Evolutionary conservation across 352 stramenopile species (phyloP).

Genomic region (Pythium myriotylum): DNA sequence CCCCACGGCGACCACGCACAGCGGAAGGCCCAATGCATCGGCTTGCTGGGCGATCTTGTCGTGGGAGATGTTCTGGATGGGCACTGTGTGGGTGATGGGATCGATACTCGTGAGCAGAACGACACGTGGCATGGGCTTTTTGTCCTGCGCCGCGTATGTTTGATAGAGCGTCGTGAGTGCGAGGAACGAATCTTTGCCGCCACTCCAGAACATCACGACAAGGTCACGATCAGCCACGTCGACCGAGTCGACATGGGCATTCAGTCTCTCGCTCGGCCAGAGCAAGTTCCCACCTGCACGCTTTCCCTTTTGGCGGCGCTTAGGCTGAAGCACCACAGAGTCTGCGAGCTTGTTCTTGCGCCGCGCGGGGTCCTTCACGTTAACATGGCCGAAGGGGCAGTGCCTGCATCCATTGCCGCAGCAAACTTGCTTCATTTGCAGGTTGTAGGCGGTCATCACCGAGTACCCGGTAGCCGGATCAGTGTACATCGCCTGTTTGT

Average conservation of each 20-base stretch:
- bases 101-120: constrained; percentile 90
- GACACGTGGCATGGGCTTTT: constrained; percentile 49
- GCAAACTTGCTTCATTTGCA: constrained; percentile 79
- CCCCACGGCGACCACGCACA: constrained; percentile 75
- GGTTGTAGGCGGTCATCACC: constrained; percentile 86
- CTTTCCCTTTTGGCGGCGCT: constrained; percentile 31
- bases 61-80: constrained; percentile 83
- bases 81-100: constrained; percentile 64
- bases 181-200: constrained; percentile 91
- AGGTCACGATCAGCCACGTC: constrained; percentile 37
- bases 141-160: constrained; percentile 22
- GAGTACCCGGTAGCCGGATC: constrained; percentile 86
- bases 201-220: constrained; percentile 87
- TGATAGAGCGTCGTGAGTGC: constrained; percentile 53
- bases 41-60: constrained; percentile 76
- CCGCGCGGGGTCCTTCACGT: constrained; percentile 51
- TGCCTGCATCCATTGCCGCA: constrained; percentile 91
- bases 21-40: constrained; percentile 63
- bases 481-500: constrained; percentile 77
- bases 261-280: constrained; percentile 24
- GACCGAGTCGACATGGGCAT: constrained; percentile 14
- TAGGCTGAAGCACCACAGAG: constrained; percentile 29
- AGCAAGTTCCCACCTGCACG: constrained; percentile 34
- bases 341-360: constrained; percentile 43
- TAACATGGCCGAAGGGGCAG: constrained; percentile 88